Evolutionary conservation across 768 basidiomycete genomes (phyloP).

Genomic region (Boletus rubroflammeus): DNA sequence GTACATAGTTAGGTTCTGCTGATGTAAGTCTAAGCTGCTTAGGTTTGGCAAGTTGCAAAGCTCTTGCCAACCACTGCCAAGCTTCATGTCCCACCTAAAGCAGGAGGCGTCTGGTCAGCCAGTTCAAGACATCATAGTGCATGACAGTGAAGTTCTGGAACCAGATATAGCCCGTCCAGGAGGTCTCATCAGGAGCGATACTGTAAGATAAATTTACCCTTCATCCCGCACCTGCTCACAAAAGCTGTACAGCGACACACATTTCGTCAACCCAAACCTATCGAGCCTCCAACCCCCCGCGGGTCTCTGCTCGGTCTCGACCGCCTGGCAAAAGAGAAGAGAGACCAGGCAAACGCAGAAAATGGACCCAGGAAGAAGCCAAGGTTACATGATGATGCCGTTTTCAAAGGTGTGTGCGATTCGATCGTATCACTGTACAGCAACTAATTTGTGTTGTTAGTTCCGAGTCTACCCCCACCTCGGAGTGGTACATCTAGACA

Average conservation of each 20-base stretch:
- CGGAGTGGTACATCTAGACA: constrained; percentile 60
- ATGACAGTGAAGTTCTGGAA: constrained; percentile 79
- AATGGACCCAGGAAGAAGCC: constrained; percentile 60
- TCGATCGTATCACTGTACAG: neutral
- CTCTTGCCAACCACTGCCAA: too few species aligned
- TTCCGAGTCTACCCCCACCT: constrained; percentile 69
- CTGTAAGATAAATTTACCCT: constrained; percentile 37
- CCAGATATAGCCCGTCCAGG: constrained; percentile 76
- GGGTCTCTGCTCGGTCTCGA: constrained; percentile 85
- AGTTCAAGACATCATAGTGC: constrained; percentile 72
- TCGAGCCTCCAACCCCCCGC: constrained; percentile 76
- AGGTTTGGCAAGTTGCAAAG: constrained; percentile 85
- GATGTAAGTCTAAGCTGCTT: constrained; percentile 53
- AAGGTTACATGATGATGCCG: constrained; percentile 56
- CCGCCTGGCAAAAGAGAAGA: constrained; percentile 83
- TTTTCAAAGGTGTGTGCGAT: constrained; percentile 76
- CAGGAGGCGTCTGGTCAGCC: constrained; percentile 54
- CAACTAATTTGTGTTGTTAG: constrained; percentile 37
- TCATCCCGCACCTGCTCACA: constrained; percentile 3
- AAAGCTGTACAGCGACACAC: constrained; percentile 58
- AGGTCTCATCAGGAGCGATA: constrained; percentile 69
- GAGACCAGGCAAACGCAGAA: constrained; percentile 49
- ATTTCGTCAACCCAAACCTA: constrained; percentile 71
- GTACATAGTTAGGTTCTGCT: neutral
- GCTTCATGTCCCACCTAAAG: constrained; percentile 63